Percentiles rank a stretch among this genome's conserved stretches.
These are phyloP conservation scores for Escallonia herrerae DNA, from an alignment of 129 eudicot genomes.

Conservation along the genomic window DNA sequence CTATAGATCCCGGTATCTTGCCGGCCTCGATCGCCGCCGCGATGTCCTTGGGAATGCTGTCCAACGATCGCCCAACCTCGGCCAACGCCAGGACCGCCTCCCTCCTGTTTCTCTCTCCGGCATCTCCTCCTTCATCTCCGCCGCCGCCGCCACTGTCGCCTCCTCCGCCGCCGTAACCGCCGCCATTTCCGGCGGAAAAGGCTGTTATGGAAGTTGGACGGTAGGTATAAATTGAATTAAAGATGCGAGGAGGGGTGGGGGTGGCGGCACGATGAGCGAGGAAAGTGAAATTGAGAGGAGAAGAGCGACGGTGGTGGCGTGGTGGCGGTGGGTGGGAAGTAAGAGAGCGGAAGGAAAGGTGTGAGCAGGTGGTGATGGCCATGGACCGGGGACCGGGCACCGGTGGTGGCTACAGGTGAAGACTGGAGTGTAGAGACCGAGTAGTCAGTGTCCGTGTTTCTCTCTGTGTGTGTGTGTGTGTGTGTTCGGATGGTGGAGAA, in stretches of 20 bases:
- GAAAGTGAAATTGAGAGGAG: neutral
- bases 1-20: conserved; percentile 56
- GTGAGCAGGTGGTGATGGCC: too few relatives aligned
- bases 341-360: too few relatives aligned
- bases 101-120: conserved; percentile 28
- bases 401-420: conserved; percentile 24
- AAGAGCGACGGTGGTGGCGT: neutral
- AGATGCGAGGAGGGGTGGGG: neutral
- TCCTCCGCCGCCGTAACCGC: conserved; percentile 1
- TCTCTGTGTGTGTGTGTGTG: too few relatives aligned
- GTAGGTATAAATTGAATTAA: neutral
- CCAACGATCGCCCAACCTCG: conserved; percentile 56
- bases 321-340: conserved; percentile 16
- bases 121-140: conserved; percentile 26
- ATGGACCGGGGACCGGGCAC: neutral
- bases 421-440: neutral
- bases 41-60: conserved; percentile 72
- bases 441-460: too few relatives aligned
- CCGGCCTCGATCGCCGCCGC: conserved; percentile 65
- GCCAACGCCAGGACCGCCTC: conserved; percentile 69
- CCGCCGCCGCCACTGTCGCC: conserved; percentile 26
- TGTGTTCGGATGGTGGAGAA: too few relatives aligned
- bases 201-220: conserved; percentile 13
- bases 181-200: conserved; percentile 25
- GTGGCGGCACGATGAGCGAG: conserved; percentile 13